Evolutionary conservation across 2,329 filamentous ascomycete genomes (phyloP), one percentile per base, ranked within the genome.

Genomic region (Colletotrichum sp.): DNA sequence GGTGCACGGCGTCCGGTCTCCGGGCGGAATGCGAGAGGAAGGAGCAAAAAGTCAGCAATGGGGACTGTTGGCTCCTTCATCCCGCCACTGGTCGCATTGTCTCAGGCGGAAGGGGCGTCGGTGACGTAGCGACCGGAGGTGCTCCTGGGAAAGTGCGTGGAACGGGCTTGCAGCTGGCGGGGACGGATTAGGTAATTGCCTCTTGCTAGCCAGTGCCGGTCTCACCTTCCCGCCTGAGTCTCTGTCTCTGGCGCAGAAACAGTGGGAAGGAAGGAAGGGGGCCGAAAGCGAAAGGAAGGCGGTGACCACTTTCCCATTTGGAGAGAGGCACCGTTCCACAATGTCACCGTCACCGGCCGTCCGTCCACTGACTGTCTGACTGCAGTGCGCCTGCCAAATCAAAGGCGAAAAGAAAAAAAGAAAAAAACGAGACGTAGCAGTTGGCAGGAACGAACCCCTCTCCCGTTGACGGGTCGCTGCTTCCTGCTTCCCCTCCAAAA

Each of bases 161-260:
- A 9, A 24, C 59, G 26, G 30, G 36, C 30, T 21, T 32, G 48
- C 28, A 66, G 55, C 71, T 48, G 67, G 72, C 67, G 72, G 68
- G 67, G 34, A 48, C 15, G 55, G 69, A 72, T 75, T 75, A 72
- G 24, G 73, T 75, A 75, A 72, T 36, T 24, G 7, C 16, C 30
- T 26, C 2, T 16, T 13, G 10, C 12, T 16, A 21, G 24, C 13
- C 15, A 26, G 15, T 13, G 36, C 16, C 18, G 30, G 70, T 72
- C 63, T 60, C 24, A 60, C 43, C 32, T 59, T 39, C 61, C 21
- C 30, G 10, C 16, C 39, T 21, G 39, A 30, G 0, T 61, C 18
- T 61, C 24, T 66, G 63, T 52, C 24, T 18, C 48, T 57, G 30
- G 30, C 34, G 63, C 15, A 15, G 30, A 48, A 16, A 34, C 63